Conservation (phyloP, 352 stramenopile genomes). For the Lagenidium giganteum region DNA sequence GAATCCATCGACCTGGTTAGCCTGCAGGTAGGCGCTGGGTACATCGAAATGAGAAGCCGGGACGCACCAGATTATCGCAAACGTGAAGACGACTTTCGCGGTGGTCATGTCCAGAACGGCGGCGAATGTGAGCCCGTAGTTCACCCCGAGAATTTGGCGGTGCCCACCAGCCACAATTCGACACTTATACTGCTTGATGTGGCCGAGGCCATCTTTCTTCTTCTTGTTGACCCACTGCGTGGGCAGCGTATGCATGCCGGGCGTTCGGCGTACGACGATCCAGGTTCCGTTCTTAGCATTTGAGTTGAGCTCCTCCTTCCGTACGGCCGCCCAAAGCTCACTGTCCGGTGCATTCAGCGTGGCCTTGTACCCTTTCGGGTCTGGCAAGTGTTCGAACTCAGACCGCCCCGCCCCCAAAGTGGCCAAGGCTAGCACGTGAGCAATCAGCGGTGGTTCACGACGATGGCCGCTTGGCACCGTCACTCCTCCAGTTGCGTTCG, state of each 20-base stretch:
- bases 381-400: constrained; percentile 1
- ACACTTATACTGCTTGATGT: constrained; percentile 16
- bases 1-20: constrained; percentile 6
- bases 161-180: constrained; percentile 17
- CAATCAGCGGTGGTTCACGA: too few species aligned
- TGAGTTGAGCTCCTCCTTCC: constrained; percentile 2
- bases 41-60: constrained; percentile 22
- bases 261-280: neutral
- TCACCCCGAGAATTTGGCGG: constrained; percentile 12
- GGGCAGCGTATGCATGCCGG: constrained; percentile 6
- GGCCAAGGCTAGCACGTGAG: too few species aligned
- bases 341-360: neutral
- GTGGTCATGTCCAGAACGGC: constrained; percentile 24
- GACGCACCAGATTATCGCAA: constrained; percentile 13
- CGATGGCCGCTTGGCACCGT: too few species aligned
- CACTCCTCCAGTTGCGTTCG: too few species aligned
- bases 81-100: constrained; percentile 13
- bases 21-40: constrained; percentile 29
- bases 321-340: constrained; percentile 1
- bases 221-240: constrained; percentile 26
- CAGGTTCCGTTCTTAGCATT: constrained; percentile 8
- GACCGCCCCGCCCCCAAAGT: too few species aligned
- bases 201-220: constrained; percentile 7
- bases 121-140: constrained; percentile 18
- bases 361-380: constrained; percentile 4